Base-by-base conservation (phyloP, 192 early-diverging fungal genomes). In the Martensiomyces pterosporus region DNA sequence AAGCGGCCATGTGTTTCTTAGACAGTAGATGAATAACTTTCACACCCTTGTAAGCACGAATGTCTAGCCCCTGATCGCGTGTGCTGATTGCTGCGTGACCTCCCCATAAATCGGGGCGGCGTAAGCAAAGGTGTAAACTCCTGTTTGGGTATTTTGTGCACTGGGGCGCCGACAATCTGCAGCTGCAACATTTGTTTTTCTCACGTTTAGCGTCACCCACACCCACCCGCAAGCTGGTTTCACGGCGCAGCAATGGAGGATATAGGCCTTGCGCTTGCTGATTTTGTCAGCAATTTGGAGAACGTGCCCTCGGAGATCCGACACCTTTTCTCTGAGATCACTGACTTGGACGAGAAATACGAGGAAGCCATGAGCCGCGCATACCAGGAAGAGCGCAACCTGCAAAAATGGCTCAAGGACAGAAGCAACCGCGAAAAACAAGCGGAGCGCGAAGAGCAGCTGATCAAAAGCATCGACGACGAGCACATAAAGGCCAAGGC, bases 221-320 rank as follows among this genome's bases (percentile, higher is more conserved):
- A n/a, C n/a, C n/a, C n/a, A n/a, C n/a, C n/a, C n/a, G n/a, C n/a
- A n/a, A n/a, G n/a, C n/a, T n/a, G n/a, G n/a, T n/a, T n/a, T n/a
- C n/a, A n/a, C n/a, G n/a, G n/a, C n/a, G 29, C 5, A 32, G 29
- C 29, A 32, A 68, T 75, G 71, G 71, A 75, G 29, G 71, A 75
- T 9, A 68, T 75, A 38, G 71, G 71, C 8, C 49, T 75, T 2
- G 71, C 53, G 24, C 36, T 75, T 10, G 71, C 65, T 0, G 71
- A 75, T 41, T 64, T 75, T 75, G 71, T 75, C 57, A 52, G 64
- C 44, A 75, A 64, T 46, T 43, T 75, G 52, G 71, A 68, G 10
- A 75, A 67, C 35, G 60, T 75, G 33, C 71, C 71, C 0, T 68
- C 71, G 0, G 71, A 75, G 45, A 47, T 75, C 25, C 55, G 71